Percentiles rank a stretch among this genome's conserved stretches.
Evolutionary conservation across 495 filamentous ascomycete genomes (phyloP).

Genomic region (Mytilinidion resinicola): DNA sequence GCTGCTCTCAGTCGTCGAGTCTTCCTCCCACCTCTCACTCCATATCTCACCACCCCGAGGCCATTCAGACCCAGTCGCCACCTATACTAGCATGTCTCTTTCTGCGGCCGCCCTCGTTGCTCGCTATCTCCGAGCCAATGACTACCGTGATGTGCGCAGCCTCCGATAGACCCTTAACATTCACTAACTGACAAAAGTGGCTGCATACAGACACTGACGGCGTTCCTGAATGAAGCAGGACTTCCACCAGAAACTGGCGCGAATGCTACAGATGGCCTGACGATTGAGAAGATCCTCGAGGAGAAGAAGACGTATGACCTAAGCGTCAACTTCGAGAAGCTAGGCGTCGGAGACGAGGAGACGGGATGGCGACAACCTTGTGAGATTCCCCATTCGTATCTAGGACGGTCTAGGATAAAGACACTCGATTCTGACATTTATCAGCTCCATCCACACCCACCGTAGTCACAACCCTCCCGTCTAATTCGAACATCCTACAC

Average conservation of each 20-base stretch:
- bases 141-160: conserved; percentile 46
- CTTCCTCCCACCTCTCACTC: too few relatives aligned
- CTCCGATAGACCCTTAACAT: not conserved
- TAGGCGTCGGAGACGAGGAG: conserved; percentile 40
- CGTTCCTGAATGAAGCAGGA: conserved; percentile 57
- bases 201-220: conserved; percentile 44
- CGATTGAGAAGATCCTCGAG: conserved; percentile 57
- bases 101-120: conserved; percentile 50
- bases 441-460: conserved; percentile 47
- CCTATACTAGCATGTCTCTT: conserved; percentile 3
- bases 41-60: too few relatives aligned
- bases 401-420: not conserved
- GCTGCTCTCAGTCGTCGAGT: too few relatives aligned
- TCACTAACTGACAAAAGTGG: conserved; percentile 11
- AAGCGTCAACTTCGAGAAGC: conserved; percentile 50
- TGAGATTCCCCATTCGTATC: conserved; percentile 22
- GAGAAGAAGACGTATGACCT: conserved; percentile 61
- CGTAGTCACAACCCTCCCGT: conserved; percentile 40
- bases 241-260: conserved; percentile 45
- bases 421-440: not conserved
- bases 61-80: too few relatives aligned
- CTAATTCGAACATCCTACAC: conserved; percentile 49
- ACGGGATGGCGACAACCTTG: conserved; percentile 47
- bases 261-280: conserved; percentile 41
- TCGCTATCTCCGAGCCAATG: conserved; percentile 54